These are phyloP conservation scores for Cryphonectria naterciae DNA, from an alignment of 2,329 filamentous ascomycete genomes.

Conservation along the genomic window DNA sequence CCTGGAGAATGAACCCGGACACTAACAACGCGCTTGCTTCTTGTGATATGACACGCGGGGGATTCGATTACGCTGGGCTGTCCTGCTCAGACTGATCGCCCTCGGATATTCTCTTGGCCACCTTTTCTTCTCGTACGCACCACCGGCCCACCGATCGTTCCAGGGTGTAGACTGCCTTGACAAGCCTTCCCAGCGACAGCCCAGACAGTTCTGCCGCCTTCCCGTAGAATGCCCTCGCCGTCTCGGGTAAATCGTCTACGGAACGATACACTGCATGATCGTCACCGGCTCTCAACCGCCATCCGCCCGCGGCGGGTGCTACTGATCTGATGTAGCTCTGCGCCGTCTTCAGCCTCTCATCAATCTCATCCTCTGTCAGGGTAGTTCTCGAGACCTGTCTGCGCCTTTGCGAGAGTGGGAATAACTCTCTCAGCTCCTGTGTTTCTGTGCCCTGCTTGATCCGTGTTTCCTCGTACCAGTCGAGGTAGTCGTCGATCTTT, in stretches of 20 bases:
- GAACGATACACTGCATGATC: conserved; percentile 42
- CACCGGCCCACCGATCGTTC: conserved; percentile 43
- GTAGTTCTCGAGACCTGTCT: conserved; percentile 19
- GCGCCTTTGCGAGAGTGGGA: conserved; percentile 36
- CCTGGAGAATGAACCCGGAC: not conserved
- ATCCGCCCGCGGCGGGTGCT: conserved; percentile 26
- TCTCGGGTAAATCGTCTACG: conserved; percentile 47
- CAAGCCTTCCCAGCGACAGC: conserved; percentile 40
- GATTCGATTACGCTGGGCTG: not conserved
- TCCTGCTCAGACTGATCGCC: conserved; percentile 21
- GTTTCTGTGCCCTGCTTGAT: conserved; percentile 34
- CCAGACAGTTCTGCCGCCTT: conserved; percentile 46
- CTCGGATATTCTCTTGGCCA: conserved; percentile 1
- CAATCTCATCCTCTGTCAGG: conserved; percentile 34
- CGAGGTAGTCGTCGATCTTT: conserved; percentile 75
- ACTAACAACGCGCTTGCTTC: not conserved
- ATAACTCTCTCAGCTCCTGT: conserved; percentile 39
- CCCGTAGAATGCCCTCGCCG: conserved; percentile 47
- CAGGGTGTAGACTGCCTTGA: conserved; percentile 42
- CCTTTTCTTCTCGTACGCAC: conserved; percentile 36
- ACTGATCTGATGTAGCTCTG: conserved; percentile 35
- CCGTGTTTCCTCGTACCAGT: conserved; percentile 72
- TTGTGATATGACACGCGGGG: not conserved
- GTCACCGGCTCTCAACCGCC: conserved; percentile 38
- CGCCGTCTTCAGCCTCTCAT: conserved; percentile 31